Evolutionary conservation across 2,329 filamentous ascomycete genomes (phyloP), one percentile per base, ranked within the genome.

Genomic region (Drechslerella stenobrocha): DNA sequence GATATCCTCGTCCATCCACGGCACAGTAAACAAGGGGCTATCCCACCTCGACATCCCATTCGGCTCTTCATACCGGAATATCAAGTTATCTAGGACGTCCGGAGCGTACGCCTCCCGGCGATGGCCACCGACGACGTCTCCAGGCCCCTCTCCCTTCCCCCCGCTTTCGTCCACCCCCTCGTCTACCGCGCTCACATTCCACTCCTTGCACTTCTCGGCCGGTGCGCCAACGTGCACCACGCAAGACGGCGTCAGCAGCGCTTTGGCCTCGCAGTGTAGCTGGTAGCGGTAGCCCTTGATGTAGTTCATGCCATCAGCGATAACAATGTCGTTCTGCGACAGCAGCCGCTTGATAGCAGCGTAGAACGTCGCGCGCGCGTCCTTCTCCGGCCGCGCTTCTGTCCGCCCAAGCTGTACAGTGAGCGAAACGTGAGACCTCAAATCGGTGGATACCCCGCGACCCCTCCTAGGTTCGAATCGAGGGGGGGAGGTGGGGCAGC

Each of bases 221-320:
- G 78, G 77, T 5, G 79, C 79, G 5, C 80, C 81, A 72, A 82
- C 75, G 72, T 82, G 80, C 53, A 80, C 75, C 77, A 93, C 84
- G 73, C 87, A 90, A 76, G 83, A 87, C 2, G 87, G 83, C 2
- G 89, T 93, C 70, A 85, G 79, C 55, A 88, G 78, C 47, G 89
- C 89, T 77, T 93, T 93, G 34, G 89, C 84, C 77, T 93, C 89
- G 78, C 89, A 92, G 76, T 87, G 87, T 20, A 95, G 79, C 79
- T 95, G 89, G 75, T 95, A 95, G 48, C 89, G 82, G 83, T 88
- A 93, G 34, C 89, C 89, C 76, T 93, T 93, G 78, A 95, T 95
- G 77, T 93, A 95, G 77, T 93, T 93, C 66, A 89, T 78, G 1
- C 86, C 85, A 75, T 95, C 89, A 13, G 90, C 83, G 46, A 95